Evolutionary conservation across 495 filamentous ascomycete genomes (phyloP), one percentile per base, ranked within the genome.

Genomic region (Bacidia rubella): DNA sequence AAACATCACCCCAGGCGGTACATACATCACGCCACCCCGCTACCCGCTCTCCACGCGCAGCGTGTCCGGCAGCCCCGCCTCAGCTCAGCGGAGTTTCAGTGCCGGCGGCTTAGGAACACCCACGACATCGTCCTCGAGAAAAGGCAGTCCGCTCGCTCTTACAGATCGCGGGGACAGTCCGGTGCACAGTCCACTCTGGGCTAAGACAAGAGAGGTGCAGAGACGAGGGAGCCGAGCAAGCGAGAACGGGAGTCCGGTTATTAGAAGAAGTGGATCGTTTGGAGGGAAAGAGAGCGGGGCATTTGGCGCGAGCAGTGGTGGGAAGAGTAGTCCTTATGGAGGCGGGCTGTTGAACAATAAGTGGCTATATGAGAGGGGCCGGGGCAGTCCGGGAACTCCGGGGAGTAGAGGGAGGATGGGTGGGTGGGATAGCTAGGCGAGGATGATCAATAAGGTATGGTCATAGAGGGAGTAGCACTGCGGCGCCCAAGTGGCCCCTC

Each of bases 361-460:
- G 68, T 98, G 90, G 90, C 66, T 95, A 39, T 98, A 94, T 67
- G 86, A 98, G 65, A 82, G 81, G 64, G 73, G 71, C 21, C 73
- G 78, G 56, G 29, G n/a, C n/a, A n/a, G n/a, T n/a, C n/a, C n/a
- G n/a, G n/a, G n/a, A n/a, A n/a, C n/a, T n/a, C n/a, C n/a, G n/a
- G n/a, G n/a, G n/a, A n/a, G n/a, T n/a, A n/a, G n/a, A n/a, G n/a
- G n/a, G n/a, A n/a, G n/a, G n/a, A n/a, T n/a, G n/a, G n/a, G n/a
- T n/a, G n/a, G n/a, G n/a, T n/a, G n/a, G n/a, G n/a, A n/a, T n/a
- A n/a, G n/a, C n/a, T n/a, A n/a, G n/a, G n/a, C n/a, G n/a, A n/a
- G n/a, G n/a, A n/a, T n/a, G n/a, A n/a, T n/a, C n/a, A n/a, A n/a
- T n/a, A n/a, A n/a, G n/a, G n/a, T n/a, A n/a, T n/a, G n/a, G n/a